Evolutionary conservation across 2,329 filamentous ascomycete species (phyloP).

Genomic region (Arthrocladium fulminans): DNA sequence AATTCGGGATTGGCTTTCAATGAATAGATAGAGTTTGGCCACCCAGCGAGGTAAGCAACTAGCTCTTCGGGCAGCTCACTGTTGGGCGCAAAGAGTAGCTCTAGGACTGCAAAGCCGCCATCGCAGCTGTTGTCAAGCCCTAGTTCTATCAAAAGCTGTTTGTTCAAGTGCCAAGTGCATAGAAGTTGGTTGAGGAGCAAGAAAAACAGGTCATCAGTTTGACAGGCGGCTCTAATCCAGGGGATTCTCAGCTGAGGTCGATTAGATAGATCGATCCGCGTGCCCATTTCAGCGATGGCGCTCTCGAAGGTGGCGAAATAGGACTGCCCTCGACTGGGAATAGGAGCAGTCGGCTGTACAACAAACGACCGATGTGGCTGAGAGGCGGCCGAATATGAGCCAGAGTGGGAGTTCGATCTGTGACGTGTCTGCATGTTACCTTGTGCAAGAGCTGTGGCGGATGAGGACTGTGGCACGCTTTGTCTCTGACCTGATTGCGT

Average conservation of each 20-base stretch:
- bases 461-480: background rate
- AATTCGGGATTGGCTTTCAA: constrained; percentile 15
- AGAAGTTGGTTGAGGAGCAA: constrained; percentile 32
- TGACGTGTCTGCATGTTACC: background rate
- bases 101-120: constrained; percentile 31
- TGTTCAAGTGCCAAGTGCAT: constrained; percentile 2
- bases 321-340: background rate
- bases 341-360: background rate
- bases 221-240: constrained; percentile 52
- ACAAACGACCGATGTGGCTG: background rate
- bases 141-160: constrained; percentile 21
- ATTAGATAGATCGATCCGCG: background rate
- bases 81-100: constrained; percentile 41
- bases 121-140: constrained; percentile 27
- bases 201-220: constrained; percentile 51
- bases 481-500: background rate
- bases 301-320: constrained; percentile 1
- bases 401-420: background rate
- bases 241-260: constrained; percentile 33
- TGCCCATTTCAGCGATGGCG: background rate
- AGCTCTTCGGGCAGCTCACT: constrained; percentile 31
- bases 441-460: background rate
- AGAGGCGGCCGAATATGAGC: background rate
- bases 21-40: constrained; percentile 34
- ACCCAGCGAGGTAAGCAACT: constrained; percentile 39